Percentiles rank a stretch among this genome's conserved stretches.
Evolutionary conservation across 805 yeast genomes (phyloP).

Genomic region (Metschnikowia bowlesiae): DNA sequence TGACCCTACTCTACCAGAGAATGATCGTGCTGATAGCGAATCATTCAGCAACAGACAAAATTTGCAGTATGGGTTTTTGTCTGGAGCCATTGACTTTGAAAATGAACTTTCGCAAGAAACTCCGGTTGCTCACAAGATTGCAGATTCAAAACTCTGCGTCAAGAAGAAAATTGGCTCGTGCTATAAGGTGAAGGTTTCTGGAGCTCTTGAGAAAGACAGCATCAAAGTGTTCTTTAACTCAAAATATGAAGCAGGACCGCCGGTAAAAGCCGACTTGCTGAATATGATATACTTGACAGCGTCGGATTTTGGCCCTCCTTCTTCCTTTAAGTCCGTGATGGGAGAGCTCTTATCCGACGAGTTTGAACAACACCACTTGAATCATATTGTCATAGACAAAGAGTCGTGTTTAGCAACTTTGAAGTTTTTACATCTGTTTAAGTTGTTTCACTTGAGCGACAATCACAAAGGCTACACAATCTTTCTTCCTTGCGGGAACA

Average conservation of each 20-base stretch:
- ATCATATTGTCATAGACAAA: constrained; percentile 31
- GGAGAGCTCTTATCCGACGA: constrained; percentile 42
- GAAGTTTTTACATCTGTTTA: constrained; percentile 48
- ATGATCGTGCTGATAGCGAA: neutral
- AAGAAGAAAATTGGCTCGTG: constrained; percentile 60
- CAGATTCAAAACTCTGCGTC: constrained; percentile 53
- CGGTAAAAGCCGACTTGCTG: constrained; percentile 49
- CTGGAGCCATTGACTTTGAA: constrained; percentile 37
- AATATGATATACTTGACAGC: constrained; percentile 64
- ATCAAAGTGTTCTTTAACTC: constrained; percentile 47
- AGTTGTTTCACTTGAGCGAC: constrained; percentile 47
- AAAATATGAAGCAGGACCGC: constrained; percentile 44
- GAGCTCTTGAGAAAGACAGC: constrained; percentile 12
- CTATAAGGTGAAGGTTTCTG: constrained; percentile 34
- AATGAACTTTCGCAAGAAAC: neutral
- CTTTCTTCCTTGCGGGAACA: constrained; percentile 66
- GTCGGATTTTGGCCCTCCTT: constrained; percentile 59
- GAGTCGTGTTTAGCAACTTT: constrained; percentile 59
- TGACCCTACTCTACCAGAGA: neutral
- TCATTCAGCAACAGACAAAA: constrained; percentile 34
- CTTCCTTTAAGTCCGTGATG: constrained; percentile 58
- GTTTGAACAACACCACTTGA: constrained; percentile 21
- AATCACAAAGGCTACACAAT: constrained; percentile 66
- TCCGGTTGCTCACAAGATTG: constrained; percentile 29
- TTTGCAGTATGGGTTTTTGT: constrained; percentile 60